Base-by-base conservation (phyloP, 345 rosid genomes). In the Euphorbia peplus region DNA sequence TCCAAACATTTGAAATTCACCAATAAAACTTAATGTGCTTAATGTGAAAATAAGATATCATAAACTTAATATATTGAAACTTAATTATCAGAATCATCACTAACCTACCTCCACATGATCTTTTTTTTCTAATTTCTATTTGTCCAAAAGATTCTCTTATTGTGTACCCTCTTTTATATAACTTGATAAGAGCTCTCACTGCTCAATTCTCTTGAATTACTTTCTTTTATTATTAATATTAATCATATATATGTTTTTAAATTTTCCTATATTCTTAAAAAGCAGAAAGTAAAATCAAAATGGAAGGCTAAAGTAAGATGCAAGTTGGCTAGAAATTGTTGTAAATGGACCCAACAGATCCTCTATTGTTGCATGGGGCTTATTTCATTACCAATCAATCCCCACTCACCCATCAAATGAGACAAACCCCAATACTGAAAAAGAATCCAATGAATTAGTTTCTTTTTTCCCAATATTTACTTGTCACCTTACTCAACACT, bases 161-260 rank as follows among this genome's bases (percentile, higher is more conserved):
- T 44, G 12, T 26, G 15, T 15, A 11, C 13, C 9, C 6, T 57
- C 8, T n/a, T 3, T 18, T n/a, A n/a, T n/a, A 16, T 35, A 8
- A 0, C 15, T 52, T 70, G 68, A 63, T 63, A 63, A 70, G 74
- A 52, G 68, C 74, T 39, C 55, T 41, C 24, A 15, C 74, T 53
- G 52, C 55, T 63, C 74, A 8, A 25, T 16, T 39, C 24, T 15
- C 13, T 39, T 39, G 25, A 4, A 1, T 28, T 39, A 1, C 1
- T 39, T 39, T 35, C 8, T 35, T 35, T 35, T 35, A 8, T 35
- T 35, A 8, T 35, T 3, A 8, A n/a, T n/a, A n/a, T n/a, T n/a
- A n/a, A n/a, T n/a, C n/a, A n/a, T n/a, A n/a, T n/a, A n/a, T n/a
- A n/a, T n/a, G n/a, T n/a, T n/a, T n/a, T n/a, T n/a, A n/a, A n/a